Evolutionary conservation across 192 early-diverging fungal species (phyloP), one percentile per base, ranked within the genome.

Genomic region (Backusella morwellensis): DNA sequence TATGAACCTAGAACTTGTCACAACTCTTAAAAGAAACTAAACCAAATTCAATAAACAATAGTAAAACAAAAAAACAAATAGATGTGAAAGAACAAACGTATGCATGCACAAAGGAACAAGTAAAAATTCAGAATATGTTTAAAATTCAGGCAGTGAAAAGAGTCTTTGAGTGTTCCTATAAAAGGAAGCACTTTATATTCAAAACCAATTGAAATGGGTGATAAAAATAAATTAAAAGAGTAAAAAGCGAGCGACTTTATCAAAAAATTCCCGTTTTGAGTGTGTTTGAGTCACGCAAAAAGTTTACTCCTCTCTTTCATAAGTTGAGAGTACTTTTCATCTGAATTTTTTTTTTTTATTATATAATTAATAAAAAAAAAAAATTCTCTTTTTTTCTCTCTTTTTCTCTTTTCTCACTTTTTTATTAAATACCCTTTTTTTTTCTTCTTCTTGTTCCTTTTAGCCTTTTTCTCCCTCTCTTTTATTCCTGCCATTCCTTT

Each of bases 151-250:
- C 23, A 63, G 3, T 29, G 56, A 29, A 63, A 26, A 63, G 12
- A 8, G 23, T 23, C 54, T 56, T 23, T 63, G 11, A 23, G 3
- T 63, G 11, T 63, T 63, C 21, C 56, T 23, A 63, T 63, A 63
- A 63, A 63, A 63, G 23, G 56, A 63, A 63, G 26, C 47, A 23
- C 12, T 56, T n/a, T 63, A 63, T 11, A 63, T 63, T 63, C 23
- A 63, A 63, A 63, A 63, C 56, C 56, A 63, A 63, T 63, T 63
- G 56, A 63, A 63, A 63, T 63, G 7, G 8, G 3, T 29, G 56
- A 63, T 63, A 63, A 63, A 63, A 63, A 63, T 63, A 63, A 63
- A 29, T 63, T 63, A 63, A 63, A 63, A 63, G 56, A 63, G 56
- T 63, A 63, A 63, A 63, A 63, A 14, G 23, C 21, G 56, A 63